phyloP scores from a whole-genome alignment of 2,329 filamentous ascomycete species.

The Xylaria sp. region DNA sequence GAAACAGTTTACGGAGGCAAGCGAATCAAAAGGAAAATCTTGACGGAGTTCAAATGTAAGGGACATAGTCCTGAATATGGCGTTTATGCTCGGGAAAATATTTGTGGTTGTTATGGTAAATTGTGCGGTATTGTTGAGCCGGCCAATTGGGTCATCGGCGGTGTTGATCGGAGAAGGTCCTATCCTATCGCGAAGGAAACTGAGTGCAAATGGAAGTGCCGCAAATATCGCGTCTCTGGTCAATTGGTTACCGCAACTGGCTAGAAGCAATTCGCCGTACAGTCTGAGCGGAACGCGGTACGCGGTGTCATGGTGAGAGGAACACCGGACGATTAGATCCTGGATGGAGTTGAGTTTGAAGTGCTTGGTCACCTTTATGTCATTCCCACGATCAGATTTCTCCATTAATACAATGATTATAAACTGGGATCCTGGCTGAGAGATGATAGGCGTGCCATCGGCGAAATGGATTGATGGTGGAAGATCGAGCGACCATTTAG shows the following conservation, averaged over 20 bases:
- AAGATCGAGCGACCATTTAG: conserved; percentile 16
- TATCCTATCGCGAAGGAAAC: background rate
- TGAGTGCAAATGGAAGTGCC: conserved; percentile 16
- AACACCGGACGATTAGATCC: conserved; percentile 5
- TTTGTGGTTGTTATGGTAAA: background rate
- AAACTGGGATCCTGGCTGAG: conserved; percentile 23
- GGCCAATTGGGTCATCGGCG: too few relatives aligned
- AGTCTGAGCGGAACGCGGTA: background rate
- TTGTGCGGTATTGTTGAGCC: background rate
- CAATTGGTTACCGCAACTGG: background rate
- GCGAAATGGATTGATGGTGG: conserved; percentile 12
- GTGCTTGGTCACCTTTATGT: background rate
- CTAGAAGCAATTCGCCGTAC: background rate
- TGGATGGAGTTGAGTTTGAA: conserved; percentile 9
- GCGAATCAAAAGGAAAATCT: conserved; percentile 10
- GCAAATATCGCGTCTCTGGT: conserved; percentile 9
- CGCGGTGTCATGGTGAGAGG: too few relatives aligned
- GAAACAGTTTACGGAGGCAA: conserved; percentile 11
- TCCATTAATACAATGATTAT: background rate
- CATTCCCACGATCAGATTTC: too few relatives aligned
- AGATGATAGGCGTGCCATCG: conserved; percentile 9
- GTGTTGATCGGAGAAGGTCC: too few relatives aligned
- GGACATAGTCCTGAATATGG: conserved; percentile 1
- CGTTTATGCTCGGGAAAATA: background rate
- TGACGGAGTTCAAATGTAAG: background rate